Evolutionary conservation across 2,329 filamentous ascomycete genomes (phyloP), one percentile per base, ranked within the genome.

Genomic region (Elsinoe necatrix): DNA sequence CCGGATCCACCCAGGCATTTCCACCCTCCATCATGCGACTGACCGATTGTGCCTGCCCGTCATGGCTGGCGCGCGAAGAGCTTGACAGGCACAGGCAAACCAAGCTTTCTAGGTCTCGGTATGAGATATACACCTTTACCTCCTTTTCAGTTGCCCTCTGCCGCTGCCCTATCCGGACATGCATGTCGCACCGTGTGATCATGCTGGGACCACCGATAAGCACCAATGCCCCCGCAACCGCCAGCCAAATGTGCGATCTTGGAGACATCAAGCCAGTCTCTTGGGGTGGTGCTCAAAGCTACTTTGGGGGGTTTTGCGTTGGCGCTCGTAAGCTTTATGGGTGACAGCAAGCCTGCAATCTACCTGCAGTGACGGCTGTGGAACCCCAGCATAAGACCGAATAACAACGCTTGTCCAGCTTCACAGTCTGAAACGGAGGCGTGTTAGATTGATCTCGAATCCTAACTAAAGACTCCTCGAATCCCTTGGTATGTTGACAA

Each of bases 41-140:
- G 41, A 45, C 41, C 41, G 41, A 45, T 45, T 29, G 45, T 50
- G 25, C 45, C 45, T 50, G 45, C 34, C 45, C 21, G 34, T 50
- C 45, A 34, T 50, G 25, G 45, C 45, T 50, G 45, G 20, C n/a
- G 45, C 41, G 27, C 14, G 45, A 14, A 8, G 45, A 50, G 45
- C 45, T 50, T 50, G 45, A 50, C 45, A 50, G 45, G 45, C n/a
- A 50, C 27, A 50, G 34, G 45, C 45, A 50, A 31, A 31, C 45
- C 45, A 50, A 50, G 45, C 45, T 50, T 50, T 34, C 45, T 50
- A 21, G 45, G 45, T 25, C 45, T 50, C 45, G 45, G 45, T 50
- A 45, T 45, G 20, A 23, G 6, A 11, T 25, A 21, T 9, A 34
- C 27, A 21, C 16, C 25, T 31, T 14, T 34, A 31, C 25, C n/a